Evolutionary conservation across 2,329 filamentous ascomycete species (phyloP), one percentile per base, ranked within the genome.

Genomic region (Claviceps monticola): DNA sequence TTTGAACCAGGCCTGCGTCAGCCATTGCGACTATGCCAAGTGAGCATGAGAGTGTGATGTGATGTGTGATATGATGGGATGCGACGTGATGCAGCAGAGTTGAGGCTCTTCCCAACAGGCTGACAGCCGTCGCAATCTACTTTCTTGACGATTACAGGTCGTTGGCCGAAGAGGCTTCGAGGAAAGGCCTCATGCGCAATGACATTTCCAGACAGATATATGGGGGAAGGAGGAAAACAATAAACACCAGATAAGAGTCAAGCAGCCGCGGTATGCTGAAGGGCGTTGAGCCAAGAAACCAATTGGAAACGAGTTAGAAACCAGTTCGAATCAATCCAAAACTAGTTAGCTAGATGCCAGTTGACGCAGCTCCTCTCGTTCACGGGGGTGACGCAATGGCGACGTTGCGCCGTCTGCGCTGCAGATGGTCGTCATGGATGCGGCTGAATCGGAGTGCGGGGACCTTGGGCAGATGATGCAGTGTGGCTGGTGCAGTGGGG

Each of bases 1-100:
- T 86, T 66, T 94, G 89, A 56, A 96, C 80, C 64, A 93, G 74
- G 62, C 75, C 75, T 55, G 74, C 73, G 61, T 67, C 61, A 57
- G 69, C 69, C 67, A 70, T 70, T 55, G 51, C 58, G 59, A 16
- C 16, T 42, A 26, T 55, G 9, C 29, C 42, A 43, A 47, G 37
- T 34, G 34, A 51, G 46, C 46, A 41, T 48, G 43, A 42, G 48
- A 17, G 34, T 36, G 16, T 42, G 23, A 34, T 13, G 48, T 21
- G 46, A 39, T 11, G 19, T 3, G 17, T 4, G 17, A 36, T 19
- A 11, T 37, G n/a, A 13, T 11, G 38, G 14, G 3, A 7, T 29
- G 41, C 38, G 48, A 41, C 4, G 2, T 13, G 29, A 34, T 34
- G 29, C 29, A 9, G 11, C 29, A 34, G 29, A 34, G 1, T 34